A percentile compares a stretch with the other conserved stretches of the same genome.
These are phyloP conservation scores for Microbotryum violaceum DNA, from an alignment of 1,284 basidiomycete species.

Conservation along the genomic window DNA sequence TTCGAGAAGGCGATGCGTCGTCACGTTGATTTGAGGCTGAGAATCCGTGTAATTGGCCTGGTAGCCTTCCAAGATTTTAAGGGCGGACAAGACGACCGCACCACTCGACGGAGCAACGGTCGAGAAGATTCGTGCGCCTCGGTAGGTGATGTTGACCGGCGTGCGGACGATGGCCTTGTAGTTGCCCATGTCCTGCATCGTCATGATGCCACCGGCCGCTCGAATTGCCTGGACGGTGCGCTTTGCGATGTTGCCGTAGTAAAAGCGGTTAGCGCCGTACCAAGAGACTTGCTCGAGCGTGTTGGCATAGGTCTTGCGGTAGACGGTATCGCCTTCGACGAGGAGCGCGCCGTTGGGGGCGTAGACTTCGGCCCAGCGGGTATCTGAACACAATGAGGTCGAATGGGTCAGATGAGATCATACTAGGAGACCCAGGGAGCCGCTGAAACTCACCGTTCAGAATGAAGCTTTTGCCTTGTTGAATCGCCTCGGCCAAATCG, in stretches of 20 bases:
- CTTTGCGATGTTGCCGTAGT: slow-evolving; percentile 34
- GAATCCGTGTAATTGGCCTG: slow-evolving; percentile 24
- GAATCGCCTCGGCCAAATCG: slow-evolving; percentile 19
- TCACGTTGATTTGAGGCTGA: slow-evolving; percentile 34
- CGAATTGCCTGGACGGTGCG: slow-evolving; percentile 33
- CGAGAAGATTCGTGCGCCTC: slow-evolving; percentile 30
- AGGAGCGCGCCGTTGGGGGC: slow-evolving; percentile 35
- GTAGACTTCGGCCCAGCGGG: slow-evolving; percentile 37
- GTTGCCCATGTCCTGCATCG: slow-evolving; percentile 31
- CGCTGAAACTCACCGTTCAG: slow-evolving; percentile 7
- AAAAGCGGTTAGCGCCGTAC: slow-evolving; percentile 34
- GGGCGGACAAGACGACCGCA: slow-evolving; percentile 37
- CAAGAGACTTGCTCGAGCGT: slow-evolving; percentile 30
- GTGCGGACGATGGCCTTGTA: slow-evolving; percentile 31
- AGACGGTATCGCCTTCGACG: slow-evolving; percentile 35
- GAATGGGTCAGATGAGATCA: too few relatives aligned
- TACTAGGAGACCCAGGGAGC: too few relatives aligned
- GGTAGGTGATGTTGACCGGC: slow-evolving; percentile 31
- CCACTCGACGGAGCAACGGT: slow-evolving; percentile 39
- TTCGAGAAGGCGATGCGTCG: slow-evolving; percentile 43
- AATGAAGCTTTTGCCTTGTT: slow-evolving; percentile 32
- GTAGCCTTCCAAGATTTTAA: slow-evolving; percentile 39
- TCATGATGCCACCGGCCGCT: slow-evolving; percentile 35
- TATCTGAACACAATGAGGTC: slow-evolving; percentile 13
- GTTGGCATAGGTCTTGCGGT: slow-evolving; percentile 33